phyloP scores from a whole-genome alignment of 805 yeast species.

The Candida tammaniensis region DNA sequence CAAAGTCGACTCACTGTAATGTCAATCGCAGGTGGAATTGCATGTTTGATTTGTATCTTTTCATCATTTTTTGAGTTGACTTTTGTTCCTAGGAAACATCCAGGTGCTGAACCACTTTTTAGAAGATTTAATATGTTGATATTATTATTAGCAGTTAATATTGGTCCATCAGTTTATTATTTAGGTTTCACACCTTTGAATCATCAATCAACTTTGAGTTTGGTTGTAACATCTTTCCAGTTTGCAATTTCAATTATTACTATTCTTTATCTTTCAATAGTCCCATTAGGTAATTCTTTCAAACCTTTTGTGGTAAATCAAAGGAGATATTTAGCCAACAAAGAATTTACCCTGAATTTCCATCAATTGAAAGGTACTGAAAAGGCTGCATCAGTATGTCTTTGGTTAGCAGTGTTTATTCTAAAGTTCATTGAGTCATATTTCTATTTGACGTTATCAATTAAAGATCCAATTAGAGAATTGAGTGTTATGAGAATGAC shows the following conservation, averaged over 20 bases:
- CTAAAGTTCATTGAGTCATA: conserved; percentile 77
- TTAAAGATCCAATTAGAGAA: conserved; percentile 72
- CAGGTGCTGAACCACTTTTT: conserved; percentile 63
- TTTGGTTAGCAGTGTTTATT: conserved; percentile 66
- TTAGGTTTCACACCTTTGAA: conserved; percentile 37
- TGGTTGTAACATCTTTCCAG: conserved; percentile 52
- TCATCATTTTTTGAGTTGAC: conserved; percentile 56
- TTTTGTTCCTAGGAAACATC: conserved; percentile 71
- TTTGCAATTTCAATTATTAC: conserved; percentile 53
- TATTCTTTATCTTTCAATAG: conserved; percentile 54
- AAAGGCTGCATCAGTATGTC: conserved; percentile 58
- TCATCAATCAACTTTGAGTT: conserved; percentile 28
- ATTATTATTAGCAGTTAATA: conserved; percentile 41
- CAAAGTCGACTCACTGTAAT: conserved; percentile 56
- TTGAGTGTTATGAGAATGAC: conserved; percentile 53
- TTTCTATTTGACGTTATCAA: conserved; percentile 69
- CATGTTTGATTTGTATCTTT: conserved; percentile 52
- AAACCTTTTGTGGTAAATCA: conserved; percentile 19
- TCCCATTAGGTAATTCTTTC: conserved; percentile 61
- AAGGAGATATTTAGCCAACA: conserved; percentile 50
- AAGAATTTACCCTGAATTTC: conserved; percentile 59
- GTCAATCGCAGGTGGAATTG: conserved; percentile 66
- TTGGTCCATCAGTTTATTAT: conserved; percentile 53
- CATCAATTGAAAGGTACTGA: conserved; percentile 52
- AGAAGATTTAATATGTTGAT: conserved; percentile 45